A percentile compares a stretch with the other conserved stretches of the same genome.
Conservation (phyloP, 2,329 filamentous ascomycete species). For the Orbilia javanica region DNA sequence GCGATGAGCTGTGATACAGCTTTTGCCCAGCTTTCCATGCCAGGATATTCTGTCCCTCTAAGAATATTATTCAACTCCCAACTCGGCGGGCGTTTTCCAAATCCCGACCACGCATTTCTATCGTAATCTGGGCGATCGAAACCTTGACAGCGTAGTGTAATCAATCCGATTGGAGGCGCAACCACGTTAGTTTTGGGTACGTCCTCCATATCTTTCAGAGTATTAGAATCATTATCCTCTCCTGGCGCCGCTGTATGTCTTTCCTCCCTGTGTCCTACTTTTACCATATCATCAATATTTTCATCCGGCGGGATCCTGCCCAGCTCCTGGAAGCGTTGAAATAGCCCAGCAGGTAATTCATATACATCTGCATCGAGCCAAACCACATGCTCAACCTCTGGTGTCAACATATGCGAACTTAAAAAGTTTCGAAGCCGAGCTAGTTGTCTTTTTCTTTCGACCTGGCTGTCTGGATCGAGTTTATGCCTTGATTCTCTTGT, state of each 20-base stretch:
- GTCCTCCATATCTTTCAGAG: background rate
- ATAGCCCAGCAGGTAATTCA: conserved; percentile 63
- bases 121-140: conserved; percentile 64
- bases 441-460: conserved; percentile 15
- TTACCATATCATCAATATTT: conserved; percentile 46
- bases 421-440: conserved; percentile 36
- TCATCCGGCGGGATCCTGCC: conserved; percentile 60
- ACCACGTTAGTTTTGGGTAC: too few relatives aligned
- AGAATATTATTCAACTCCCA: conserved; percentile 60
- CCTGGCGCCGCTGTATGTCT: background rate
- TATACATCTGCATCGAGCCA: conserved; percentile 66
- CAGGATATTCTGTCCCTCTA: conserved; percentile 59
- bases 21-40: conserved; percentile 45
- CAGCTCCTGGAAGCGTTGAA: conserved; percentile 63
- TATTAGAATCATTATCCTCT: background rate
- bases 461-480: background rate
- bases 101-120: conserved; percentile 64
- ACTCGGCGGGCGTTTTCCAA: conserved; percentile 55
- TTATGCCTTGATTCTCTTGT: background rate
- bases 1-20: conserved; percentile 54
- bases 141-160: conserved; percentile 64
- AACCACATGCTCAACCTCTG: conserved; percentile 62
- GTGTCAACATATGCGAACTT: conserved; percentile 25
- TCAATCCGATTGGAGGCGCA: conserved; percentile 61
- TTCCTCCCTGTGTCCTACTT: conserved; percentile 14